A percentile compares a stretch with the other conserved stretches of the same genome.
Conservation (phyloP, 2,329 filamentous ascomycete genomes). For the Ascocoryne sarcoides region DNA sequence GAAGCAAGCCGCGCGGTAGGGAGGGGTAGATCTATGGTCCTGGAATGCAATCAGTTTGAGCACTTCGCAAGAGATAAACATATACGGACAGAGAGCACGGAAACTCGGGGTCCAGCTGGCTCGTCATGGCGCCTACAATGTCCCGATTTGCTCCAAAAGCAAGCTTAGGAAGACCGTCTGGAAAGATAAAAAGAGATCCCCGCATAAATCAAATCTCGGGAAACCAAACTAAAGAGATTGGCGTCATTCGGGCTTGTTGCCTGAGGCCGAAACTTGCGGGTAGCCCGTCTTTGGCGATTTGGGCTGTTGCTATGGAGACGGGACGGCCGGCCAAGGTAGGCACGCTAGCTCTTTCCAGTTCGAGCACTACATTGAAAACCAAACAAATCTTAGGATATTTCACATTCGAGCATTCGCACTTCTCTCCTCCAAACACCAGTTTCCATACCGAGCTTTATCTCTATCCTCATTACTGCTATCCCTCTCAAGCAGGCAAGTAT, state of each 20-base stretch:
- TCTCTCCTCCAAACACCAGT: conserved; percentile 8
- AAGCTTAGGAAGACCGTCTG: neutral
- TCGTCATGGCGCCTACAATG: conserved; percentile 14
- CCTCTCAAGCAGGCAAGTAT: conserved; percentile 10
- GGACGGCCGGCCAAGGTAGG: neutral
- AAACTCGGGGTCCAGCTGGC: conserved; percentile 38
- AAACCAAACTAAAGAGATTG: conserved; percentile 2
- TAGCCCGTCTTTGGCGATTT: neutral
- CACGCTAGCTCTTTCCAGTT: conserved; percentile 12
- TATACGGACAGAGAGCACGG: conserved; percentile 53
- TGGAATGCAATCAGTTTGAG: conserved; percentile 7
- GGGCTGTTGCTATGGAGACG: conserved; percentile 6
- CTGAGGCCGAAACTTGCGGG: neutral
- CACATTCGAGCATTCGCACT: conserved; percentile 1
- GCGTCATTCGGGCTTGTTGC: neutral
- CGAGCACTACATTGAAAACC: conserved; percentile 7
- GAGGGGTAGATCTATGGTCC: conserved; percentile 48
- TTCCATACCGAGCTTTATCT: conserved; percentile 13
- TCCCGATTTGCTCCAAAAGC: too few species aligned
- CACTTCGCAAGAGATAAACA: conserved; percentile 3
- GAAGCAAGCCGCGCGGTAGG: conserved; percentile 70
- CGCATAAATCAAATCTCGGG: conserved; percentile 16
- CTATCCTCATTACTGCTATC: conserved; percentile 9
- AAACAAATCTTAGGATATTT: conserved; percentile 10
- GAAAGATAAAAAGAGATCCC: neutral